Conservation (phyloP, 2,329 filamentous ascomycete species). For the Phaeosphaeriaceae sp. region DNA sequence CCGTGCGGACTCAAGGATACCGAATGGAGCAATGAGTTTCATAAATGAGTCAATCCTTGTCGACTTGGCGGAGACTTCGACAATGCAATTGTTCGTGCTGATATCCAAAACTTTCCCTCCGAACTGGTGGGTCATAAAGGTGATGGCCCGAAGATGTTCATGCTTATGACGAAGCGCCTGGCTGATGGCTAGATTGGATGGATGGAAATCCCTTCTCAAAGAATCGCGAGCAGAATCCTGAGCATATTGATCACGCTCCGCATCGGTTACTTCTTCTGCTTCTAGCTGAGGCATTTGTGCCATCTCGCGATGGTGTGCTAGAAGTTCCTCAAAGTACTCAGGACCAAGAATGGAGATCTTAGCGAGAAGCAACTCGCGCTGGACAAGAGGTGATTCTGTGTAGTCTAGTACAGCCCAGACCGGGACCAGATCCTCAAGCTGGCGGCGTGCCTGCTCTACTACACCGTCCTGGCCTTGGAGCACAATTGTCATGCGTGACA, state of each 20-base stretch:
- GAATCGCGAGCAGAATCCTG: conserved; percentile 49
- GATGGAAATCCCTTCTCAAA: conserved; percentile 77
- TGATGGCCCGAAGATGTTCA: conserved; percentile 95
- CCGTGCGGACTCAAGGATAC: conserved; percentile 92
- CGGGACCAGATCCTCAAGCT: conserved; percentile 94
- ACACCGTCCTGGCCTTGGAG: conserved; percentile 95
- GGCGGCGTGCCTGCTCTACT: conserved; percentile 92
- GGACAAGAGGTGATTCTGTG: conserved; percentile 87
- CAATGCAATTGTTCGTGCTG: conserved; percentile 97
- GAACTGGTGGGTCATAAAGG: conserved; percentile 96
- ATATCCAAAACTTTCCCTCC: conserved; percentile 98
- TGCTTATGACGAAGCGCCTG: conserved; percentile 96
- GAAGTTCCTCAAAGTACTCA: conserved; percentile 97
- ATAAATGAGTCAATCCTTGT: conserved; percentile 95
- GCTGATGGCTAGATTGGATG: conserved; percentile 81
- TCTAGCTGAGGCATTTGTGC: conserved; percentile 55
- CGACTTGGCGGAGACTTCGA: conserved; percentile 94
- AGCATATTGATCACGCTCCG: conserved; percentile 38
- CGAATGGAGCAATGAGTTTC: conserved; percentile 92
- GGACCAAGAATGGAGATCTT: conserved; percentile 97
- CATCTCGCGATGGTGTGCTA: conserved; percentile 95
- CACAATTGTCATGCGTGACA: conserved; percentile 99
- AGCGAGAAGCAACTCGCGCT: conserved; percentile 91
- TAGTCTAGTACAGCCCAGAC: conserved; percentile 99
- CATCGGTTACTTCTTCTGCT: conserved; percentile 38